Percentiles rank a stretch among this genome's conserved stretches.
Conservation (phyloP, 2,329 filamentous ascomycete genomes). For the Drechmeria coniospora region DNA sequence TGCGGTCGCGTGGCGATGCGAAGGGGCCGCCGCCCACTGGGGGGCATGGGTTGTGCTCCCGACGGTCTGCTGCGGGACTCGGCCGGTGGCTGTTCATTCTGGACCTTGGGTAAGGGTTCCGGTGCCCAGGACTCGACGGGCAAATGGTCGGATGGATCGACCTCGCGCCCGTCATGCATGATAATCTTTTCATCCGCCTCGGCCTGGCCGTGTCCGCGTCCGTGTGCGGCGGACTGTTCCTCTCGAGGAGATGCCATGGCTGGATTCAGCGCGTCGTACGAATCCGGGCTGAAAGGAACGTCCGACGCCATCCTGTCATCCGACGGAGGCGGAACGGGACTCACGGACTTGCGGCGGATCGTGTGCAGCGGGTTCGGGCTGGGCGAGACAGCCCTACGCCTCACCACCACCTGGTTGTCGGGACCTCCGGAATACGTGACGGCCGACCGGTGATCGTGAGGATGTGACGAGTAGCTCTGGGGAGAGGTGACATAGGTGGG, state of each 20-base stretch:
- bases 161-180: conserved; percentile 57
- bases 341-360: conserved; percentile 58
- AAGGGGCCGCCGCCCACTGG: conserved; percentile 34
- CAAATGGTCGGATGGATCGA: conserved; percentile 69
- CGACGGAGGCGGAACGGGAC: conserved; percentile 43
- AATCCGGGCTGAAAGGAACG: conserved; percentile 60
- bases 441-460: conserved; percentile 26
- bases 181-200: conserved; percentile 55
- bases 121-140: conserved; percentile 66
- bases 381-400: conserved; percentile 20
- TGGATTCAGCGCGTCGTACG: conserved; percentile 60
- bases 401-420: conserved; percentile 10
- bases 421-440: conserved; percentile 22
- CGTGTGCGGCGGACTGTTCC: conserved; percentile 6
- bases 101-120: conserved; percentile 44
- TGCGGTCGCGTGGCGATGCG: conserved; percentile 35
- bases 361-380: conserved; percentile 32
- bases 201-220: conserved; percentile 28
- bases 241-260: conserved; percentile 22
- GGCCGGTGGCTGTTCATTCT: conserved; percentile 12
- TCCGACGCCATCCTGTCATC: conserved; percentile 39
- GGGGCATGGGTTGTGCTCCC: conserved; percentile 37
- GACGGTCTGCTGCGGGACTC: conserved; percentile 26
- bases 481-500: conserved; percentile 12
- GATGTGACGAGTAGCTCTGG: conserved; percentile 20